Conservation (phyloP, 2,329 filamentous ascomycete genomes). For the Colletotrichum scovillei region DNA sequence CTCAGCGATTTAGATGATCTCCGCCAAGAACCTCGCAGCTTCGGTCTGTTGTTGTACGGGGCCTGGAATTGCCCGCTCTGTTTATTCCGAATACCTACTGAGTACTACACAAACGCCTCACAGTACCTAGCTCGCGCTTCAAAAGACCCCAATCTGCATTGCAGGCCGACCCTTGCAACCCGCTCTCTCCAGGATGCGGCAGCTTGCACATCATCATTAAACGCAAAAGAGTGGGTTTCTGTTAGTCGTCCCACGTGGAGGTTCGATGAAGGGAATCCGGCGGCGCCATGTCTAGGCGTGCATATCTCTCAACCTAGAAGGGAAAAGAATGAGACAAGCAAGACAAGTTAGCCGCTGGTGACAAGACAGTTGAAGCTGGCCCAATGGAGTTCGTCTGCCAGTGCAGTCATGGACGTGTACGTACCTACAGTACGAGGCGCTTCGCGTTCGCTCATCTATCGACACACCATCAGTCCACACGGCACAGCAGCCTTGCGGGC, state of each 20-base stretch:
- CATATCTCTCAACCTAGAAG: not conserved
- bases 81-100: not conserved
- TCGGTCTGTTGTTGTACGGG: not conserved
- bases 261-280: slow-evolving; percentile 22
- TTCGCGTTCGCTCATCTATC: not conserved
- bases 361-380: not conserved
- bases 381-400: not conserved
- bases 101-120: not conserved
- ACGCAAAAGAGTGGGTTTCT: slow-evolving; percentile 32
- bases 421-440: not conserved
- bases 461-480: not conserved
- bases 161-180: slow-evolving; percentile 5
- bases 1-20: not conserved
- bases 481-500: not conserved
- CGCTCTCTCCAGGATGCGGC: slow-evolving; percentile 22
- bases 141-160: not conserved
- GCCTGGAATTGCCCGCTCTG: not conserved
- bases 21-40: not conserved
- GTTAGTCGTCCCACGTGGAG: slow-evolving; percentile 31
- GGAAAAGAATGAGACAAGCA: slow-evolving; percentile 8
- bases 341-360: not conserved
- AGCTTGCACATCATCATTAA: slow-evolving; percentile 36
- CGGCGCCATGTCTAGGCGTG: slow-evolving; percentile 12
- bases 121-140: slow-evolving; percentile 5
- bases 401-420: not conserved